These are phyloP conservation scores for Martensiomyces pterosporus DNA, from an alignment of 192 early-diverging fungal species.

Conservation along the genomic window DNA sequence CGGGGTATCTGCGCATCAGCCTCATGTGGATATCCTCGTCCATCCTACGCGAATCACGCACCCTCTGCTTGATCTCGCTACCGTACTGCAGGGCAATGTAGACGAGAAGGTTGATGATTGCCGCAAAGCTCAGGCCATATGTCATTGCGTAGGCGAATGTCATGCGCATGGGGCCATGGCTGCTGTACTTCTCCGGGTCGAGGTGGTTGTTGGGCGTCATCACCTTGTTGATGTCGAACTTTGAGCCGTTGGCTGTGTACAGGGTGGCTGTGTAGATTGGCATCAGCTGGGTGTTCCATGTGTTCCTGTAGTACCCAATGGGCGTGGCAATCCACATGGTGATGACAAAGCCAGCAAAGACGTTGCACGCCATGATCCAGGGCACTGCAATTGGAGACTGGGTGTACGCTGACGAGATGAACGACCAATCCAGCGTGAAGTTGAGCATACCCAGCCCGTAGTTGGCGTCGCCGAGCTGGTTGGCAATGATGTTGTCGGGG, in stretches of 20 bases:
- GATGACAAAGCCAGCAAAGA: slow-evolving; percentile 64
- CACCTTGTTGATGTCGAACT: slow-evolving; percentile 56
- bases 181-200: slow-evolving; percentile 53
- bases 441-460: slow-evolving; percentile 65
- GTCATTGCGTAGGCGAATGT: slow-evolving; percentile 63
- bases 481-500: slow-evolving; percentile 38
- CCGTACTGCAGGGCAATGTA: slow-evolving; percentile 65
- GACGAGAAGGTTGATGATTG: slow-evolving; percentile 61
- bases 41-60: slow-evolving; percentile 55
- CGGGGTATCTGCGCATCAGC: slow-evolving; percentile 69
- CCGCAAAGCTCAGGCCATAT: slow-evolving; percentile 67
- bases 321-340: slow-evolving; percentile 75
- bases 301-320: slow-evolving; percentile 64
- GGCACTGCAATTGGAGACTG: slow-evolving; percentile 69
- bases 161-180: slow-evolving; percentile 63
- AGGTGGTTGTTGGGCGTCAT: slow-evolving; percentile 54
- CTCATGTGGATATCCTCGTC: slow-evolving; percentile 70
- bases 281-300: slow-evolving; percentile 56
- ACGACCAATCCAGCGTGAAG: slow-evolving; percentile 74
- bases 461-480: slow-evolving; percentile 48
- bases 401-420: slow-evolving; percentile 54
- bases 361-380: slow-evolving; percentile 66
- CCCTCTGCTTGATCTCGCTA: slow-evolving; percentile 56
- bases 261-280: slow-evolving; percentile 63
- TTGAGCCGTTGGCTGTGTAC: slow-evolving; percentile 54